Evolutionary conservation across 2,329 filamentous ascomycete genomes (phyloP).

Genomic region (Xylariaceae sp.): DNA sequence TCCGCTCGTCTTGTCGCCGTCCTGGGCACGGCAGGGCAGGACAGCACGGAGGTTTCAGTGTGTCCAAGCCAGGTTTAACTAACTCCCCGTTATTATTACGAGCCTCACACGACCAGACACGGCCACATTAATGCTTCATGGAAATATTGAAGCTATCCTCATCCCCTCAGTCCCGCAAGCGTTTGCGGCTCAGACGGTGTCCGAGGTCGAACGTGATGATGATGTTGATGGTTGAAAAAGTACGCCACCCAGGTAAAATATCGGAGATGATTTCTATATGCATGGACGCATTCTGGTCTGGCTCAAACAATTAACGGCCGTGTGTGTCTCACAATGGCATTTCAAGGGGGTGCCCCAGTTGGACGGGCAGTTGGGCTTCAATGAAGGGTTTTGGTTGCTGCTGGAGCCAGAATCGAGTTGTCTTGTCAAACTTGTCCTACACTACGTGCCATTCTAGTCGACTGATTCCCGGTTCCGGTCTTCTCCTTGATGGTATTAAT

Average conservation of each 20-base stretch:
- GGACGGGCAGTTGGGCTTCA: conserved; percentile 17
- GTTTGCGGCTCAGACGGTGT: conserved; percentile 6
- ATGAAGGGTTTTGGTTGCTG: conserved; percentile 6
- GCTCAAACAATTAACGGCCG: conserved; percentile 2
- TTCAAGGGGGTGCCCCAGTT: conserved; percentile 8
- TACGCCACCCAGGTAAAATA: conserved; percentile 6
- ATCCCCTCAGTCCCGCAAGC: background rate
- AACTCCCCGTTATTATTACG: background rate
- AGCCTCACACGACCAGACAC: background rate
- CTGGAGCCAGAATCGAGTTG: conserved; percentile 4
- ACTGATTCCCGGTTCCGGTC: conserved; percentile 3
- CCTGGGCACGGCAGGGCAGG: background rate
- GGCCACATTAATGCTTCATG: no score
- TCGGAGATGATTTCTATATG: background rate
- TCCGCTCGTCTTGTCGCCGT: background rate
- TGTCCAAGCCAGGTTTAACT: no score
- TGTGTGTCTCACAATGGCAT: conserved; percentile 11
- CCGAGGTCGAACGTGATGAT: background rate
- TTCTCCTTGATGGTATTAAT: background rate
- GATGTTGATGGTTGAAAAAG: background rate
- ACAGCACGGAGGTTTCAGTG: no score
- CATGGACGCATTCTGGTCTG: conserved; percentile 9
- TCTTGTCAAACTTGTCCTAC: conserved; percentile 15
- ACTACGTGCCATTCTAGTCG: conserved; percentile 8
- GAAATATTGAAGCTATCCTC: background rate